Evolutionary conservation across 2,329 filamentous ascomycete species (phyloP), one percentile per base, ranked within the genome.

Genomic region (Delphinella strobiligena): DNA sequence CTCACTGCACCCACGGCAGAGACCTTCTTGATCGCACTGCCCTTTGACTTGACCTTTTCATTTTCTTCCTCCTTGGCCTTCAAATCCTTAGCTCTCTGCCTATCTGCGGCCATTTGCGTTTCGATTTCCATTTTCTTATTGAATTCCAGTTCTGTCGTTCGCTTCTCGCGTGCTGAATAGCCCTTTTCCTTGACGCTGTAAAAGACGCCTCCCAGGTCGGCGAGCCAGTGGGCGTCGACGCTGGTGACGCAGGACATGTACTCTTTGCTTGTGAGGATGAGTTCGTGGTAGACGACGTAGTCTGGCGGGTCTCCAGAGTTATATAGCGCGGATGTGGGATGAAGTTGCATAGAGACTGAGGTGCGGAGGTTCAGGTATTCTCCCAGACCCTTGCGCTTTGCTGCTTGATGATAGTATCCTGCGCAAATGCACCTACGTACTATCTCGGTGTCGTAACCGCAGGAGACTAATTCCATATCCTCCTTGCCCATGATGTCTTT

Each of bases 171-270:
- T 10, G 80, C 78, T 11, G 84, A 93, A 57, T 93, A 98, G 1
- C 89, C 91, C 62, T 98, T 98, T 63, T 96, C 89, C 64, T 94
- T 95, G 55, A 98, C 75, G 1, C 82, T 91, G 61, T 96, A 98
- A 61, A 98, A 98, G 0, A 98, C 91, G 2, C 88, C 91, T 24
- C 93, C 91, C 4, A 98, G 69, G 57, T 98, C 91, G 5, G 91
- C 91, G 31, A 98, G 75, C 91, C 91, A 98, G 57, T 93, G 86
- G 38, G 91, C 89, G 58, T 98, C 91, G 1, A 98, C 91, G 1
- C 86, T 78, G 4, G 91, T 98, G 8, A 98, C 91, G 4, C 86
- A 94, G 3, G 85, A 93, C 78, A 98, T 95, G 66, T 96, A 98
- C 58, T 96, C 91, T 58, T 94, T 95, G 42, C 80, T 85, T 0